phyloP scores from a whole-genome alignment of 2,329 filamentous ascomycete genomes.

The Diaporthe australafricana region DNA sequence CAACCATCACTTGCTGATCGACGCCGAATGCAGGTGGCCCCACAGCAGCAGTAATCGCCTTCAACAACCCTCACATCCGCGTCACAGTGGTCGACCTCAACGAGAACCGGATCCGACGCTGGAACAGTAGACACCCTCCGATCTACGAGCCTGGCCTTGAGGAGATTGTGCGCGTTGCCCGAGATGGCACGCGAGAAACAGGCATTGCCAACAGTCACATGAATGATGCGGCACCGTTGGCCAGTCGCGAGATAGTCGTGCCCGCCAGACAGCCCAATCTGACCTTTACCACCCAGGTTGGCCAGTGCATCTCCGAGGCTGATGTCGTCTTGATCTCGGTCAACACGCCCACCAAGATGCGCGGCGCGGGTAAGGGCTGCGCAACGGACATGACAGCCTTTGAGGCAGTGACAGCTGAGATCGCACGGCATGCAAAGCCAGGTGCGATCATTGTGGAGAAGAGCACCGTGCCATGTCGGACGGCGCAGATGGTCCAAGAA shows the following conservation, averaged over 20 bases:
- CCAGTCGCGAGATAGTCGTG: constrained; percentile 41
- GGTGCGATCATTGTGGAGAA: constrained; percentile 85
- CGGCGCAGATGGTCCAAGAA: constrained; percentile 75
- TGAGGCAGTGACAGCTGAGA: constrained; percentile 75
- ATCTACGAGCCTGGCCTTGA: constrained; percentile 81
- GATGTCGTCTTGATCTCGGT: constrained; percentile 82
- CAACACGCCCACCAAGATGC: constrained; percentile 82
- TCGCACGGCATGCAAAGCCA: constrained; percentile 73
- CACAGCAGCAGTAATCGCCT: constrained; percentile 79
- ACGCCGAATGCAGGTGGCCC: constrained; percentile 68
- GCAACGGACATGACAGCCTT: constrained; percentile 80
- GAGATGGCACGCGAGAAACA: constrained; percentile 65
- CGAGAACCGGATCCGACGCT: constrained; percentile 72
- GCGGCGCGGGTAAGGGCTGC: constrained; percentile 75
- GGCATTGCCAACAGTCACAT: constrained; percentile 51
- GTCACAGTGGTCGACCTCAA: constrained; percentile 83
- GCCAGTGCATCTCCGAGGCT: constrained; percentile 70
- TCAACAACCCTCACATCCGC: constrained; percentile 76
- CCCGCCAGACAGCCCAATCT: constrained; percentile 71
- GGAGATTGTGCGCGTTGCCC: constrained; percentile 74
- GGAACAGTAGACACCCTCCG: constrained; percentile 79
- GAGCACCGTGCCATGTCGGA: constrained; percentile 82
- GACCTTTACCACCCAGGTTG: constrained; percentile 78
- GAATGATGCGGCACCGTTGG: neutral
- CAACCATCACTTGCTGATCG: neutral